phyloP scores from a whole-genome alignment of 1,284 basidiomycete genomes.

The Irpex sp. region DNA sequence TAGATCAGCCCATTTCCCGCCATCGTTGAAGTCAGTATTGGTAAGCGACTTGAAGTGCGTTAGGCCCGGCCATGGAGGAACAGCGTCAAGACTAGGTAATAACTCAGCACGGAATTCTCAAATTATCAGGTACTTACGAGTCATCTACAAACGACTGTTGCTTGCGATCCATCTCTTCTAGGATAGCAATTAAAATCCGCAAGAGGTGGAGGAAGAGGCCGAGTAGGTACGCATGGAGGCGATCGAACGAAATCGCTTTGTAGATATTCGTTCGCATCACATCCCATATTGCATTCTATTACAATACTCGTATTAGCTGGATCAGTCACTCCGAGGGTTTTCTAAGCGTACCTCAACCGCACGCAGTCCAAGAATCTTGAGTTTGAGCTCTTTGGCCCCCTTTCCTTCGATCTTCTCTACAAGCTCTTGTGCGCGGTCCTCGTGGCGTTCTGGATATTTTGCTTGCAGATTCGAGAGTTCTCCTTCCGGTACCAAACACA shows the following conservation, averaged over 20 bases:
- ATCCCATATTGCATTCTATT: neutral
- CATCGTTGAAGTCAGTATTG: neutral
- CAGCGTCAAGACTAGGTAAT: neutral
- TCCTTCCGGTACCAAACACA: neutral
- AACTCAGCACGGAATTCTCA: neutral
- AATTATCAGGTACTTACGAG: neutral
- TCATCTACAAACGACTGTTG: neutral
- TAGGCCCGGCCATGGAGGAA: neutral
- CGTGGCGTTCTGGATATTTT: neutral
- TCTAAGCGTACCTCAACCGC: neutral
- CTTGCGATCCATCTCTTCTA: neutral
- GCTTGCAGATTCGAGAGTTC: neutral
- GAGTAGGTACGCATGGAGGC: conserved; percentile 4
- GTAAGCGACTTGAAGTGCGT: neutral
- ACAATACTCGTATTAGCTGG: neutral
- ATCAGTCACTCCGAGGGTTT: neutral
- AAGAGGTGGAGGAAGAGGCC: neutral
- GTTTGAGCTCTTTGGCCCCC: neutral
- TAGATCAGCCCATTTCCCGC: neutral
- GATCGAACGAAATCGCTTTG: conserved; percentile 2
- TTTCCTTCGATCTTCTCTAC: neutral
- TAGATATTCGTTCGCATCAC: neutral
- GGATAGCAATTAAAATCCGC: neutral
- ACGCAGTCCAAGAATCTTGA: neutral
- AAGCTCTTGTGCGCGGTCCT: neutral